Conservation (phyloP, 257 asterid species). For the Solanum lycopersicoides region DNA sequence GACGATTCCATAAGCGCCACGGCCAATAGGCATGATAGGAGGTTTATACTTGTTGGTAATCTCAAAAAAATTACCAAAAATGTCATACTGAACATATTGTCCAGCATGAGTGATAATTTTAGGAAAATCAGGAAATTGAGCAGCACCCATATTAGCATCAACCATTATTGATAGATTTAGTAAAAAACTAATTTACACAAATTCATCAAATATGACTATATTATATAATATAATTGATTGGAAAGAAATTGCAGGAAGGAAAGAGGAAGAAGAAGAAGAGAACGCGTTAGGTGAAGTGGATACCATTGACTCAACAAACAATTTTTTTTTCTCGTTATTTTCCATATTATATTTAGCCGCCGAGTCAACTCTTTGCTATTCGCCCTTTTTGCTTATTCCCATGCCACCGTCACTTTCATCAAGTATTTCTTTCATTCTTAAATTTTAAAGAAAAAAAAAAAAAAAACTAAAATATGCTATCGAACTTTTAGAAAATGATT, state of each 20-base stretch:
- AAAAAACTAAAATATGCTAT: no score
- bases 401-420: no score
- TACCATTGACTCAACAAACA: not conserved
- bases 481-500: no score
- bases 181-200: not conserved
- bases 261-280: not conserved
- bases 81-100: conserved; percentile 54
- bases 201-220: not conserved
- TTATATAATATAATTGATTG: not conserved
- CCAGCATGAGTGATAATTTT: conserved; percentile 69
- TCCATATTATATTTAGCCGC: not conserved
- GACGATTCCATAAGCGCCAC: conserved; percentile 97
- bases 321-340: not conserved
- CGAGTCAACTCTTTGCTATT: not conserved
- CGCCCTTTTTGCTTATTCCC: no score
- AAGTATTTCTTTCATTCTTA: no score
- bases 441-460: no score
- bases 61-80: conserved; percentile 72
- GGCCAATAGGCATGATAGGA: conserved; percentile 93
- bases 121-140: conserved; percentile 68
- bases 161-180: conserved; percentile 11
- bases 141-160: conserved; percentile 30
- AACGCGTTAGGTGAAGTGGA: not conserved
- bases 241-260: not conserved
- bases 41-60: conserved; percentile 67